Base-by-base conservation (phyloP, 2,329 filamentous ascomycete species). In the Mariannaea sp. region DNA sequence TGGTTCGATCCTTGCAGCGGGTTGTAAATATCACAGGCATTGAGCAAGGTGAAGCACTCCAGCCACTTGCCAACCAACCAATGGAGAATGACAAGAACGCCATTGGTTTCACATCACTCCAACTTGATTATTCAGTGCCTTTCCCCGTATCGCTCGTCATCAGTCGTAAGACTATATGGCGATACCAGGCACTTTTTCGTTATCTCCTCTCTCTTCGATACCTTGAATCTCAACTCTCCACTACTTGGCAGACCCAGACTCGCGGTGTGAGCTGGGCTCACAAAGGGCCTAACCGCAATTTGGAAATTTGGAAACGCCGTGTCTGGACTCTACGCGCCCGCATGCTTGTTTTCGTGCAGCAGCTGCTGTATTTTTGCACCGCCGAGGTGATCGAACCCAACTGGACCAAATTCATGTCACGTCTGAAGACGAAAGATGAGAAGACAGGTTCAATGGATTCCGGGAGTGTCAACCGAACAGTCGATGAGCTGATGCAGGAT, bases 401-500 rank as follows among this genome's bases (percentile, higher is more conserved):
- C 71, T 99, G 94, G 94, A 86, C 91, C 61, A 88, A 86, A 41
- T 84, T 99, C 56, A 97, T 97, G 91, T 85, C 87, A n/a, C 82
- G 90, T 26, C 80, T 97, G 5, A 87, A 87, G 76, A 83, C 77
- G 8, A 81, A 80, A 56, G 81, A 84, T 50, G 75, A 78, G 10
- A 55, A 55, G 5, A 49, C 63, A 4, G 56, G 58, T 7, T 64
- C 71, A 29, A 53, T 35, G 9, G 51, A 54, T n/a, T 51, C 68
- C 10, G 69, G 70, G 3, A 65, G 71, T 1, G 69, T 73, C 6
- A 77, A 76, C 33, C 75, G 92, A 30, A 99, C 94, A 0, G 94
- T 99, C 1, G 94, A 99, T 68, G 92, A 97, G 75, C 76, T 99
- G 68, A 99, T 99, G 94, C 91, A 97, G 75, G 92, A 97, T 68